Evolutionary conservation across 139 green algal species (phyloP).

Genomic region (Coelastrella sp.): DNA sequence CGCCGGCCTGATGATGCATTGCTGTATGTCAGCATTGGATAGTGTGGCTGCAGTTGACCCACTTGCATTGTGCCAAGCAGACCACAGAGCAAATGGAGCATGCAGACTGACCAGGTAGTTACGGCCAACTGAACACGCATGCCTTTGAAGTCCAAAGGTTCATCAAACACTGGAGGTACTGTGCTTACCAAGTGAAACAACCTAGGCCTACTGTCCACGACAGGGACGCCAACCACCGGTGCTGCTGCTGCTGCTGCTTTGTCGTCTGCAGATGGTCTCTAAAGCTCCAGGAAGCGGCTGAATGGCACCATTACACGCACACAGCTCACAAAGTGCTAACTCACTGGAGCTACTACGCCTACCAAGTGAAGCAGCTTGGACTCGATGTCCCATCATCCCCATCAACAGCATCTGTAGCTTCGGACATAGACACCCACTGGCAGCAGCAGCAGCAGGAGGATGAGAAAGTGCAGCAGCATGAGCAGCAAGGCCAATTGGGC

Average conservation of each 20-base stretch:
- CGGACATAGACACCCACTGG: not conserved
- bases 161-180: too few relatives aligned
- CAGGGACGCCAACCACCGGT: too few relatives aligned
- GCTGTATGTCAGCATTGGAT: too few relatives aligned
- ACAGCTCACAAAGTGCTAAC: not conserved
- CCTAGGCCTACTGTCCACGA: too few relatives aligned
- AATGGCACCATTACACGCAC: not conserved
- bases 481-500: not conserved
- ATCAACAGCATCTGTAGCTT: not conserved
- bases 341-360: conserved; percentile 17
- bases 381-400: conserved; percentile 17
- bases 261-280: not conserved
- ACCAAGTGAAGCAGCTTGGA: not conserved
- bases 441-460: conserved; percentile 15
- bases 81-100: too few relatives aligned
- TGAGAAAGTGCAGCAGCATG: not conserved
- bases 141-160: too few relatives aligned
- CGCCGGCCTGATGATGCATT: too few relatives aligned
- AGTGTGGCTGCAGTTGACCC: too few relatives aligned
- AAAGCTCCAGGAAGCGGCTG: not conserved
- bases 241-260: not conserved
- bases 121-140: too few relatives aligned
- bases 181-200: too few relatives aligned
- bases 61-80: too few relatives aligned
- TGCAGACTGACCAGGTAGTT: too few relatives aligned